Evolutionary conservation across 2,329 filamentous ascomycete species (phyloP), one percentile per base, ranked within the genome.

Genomic region (Stagonosporopsis tanaceti): DNA sequence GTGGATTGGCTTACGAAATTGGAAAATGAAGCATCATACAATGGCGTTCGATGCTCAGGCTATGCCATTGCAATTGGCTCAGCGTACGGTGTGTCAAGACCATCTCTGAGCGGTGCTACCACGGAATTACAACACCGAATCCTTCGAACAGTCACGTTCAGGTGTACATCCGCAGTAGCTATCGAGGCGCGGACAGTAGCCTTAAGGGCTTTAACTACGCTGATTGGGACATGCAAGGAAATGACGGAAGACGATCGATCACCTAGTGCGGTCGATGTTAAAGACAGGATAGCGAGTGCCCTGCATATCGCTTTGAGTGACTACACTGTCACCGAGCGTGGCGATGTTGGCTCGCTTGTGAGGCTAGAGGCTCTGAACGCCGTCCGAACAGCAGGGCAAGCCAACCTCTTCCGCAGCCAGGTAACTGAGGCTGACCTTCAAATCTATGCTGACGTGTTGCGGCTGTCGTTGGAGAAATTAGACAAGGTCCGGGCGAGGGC

Each of bases 291-390:
- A 20, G 58, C 62, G 7, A 63, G 53, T 24, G 75, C 76, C 6
- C 55, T 78, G 6, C 69, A 75, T 27, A 67, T 68, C 27, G 79
- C 89, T 0, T 77, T 99, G 27, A 89, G 94, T 63, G 93, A 99
- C 72, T 98, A 98, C 70, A 96, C 92, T 0, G 93, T 92, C 3
- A 94, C 92, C 64, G 89, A 93, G 14, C 84, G 93, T 54, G 95
- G 95, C 15, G 95, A 99, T 70, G 85, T 98, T 46, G 95, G 95
- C 5, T 96, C 93, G 0, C 85, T 93, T 50, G 90, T 96, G 4
- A 85, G 95, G 3, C 80, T 94, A 5, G 89, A 93, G 74, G 93
- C 92, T 24, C 83, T 97, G 12, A 84, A 85, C 58, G 87, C 86
- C 2, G 81, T 92, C 1, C 87, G 84, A 77, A 71, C 70, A 32